Evolutionary conservation across 345 rosid genomes (phyloP), one percentile per base, ranked within the genome.

Genomic region (Hibiscus mutabilis): DNA sequence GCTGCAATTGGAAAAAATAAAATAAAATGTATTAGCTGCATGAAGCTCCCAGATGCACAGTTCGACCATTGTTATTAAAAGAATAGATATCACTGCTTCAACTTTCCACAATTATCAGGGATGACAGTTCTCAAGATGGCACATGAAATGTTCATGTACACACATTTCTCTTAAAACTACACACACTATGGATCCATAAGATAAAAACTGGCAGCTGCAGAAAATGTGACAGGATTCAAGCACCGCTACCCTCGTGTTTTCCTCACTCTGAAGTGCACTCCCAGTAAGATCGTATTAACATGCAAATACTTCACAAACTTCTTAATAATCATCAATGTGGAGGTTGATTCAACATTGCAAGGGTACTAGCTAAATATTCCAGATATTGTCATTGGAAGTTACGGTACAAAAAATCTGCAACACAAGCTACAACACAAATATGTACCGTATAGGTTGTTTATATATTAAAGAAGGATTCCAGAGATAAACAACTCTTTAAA

Each of bases 1-100:
- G 86, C 98, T 94, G 86, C 81, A 81, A 67, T 61, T 42, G 64
- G 62, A 42, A 52, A 60, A 22, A 27, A 77, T 68, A 6, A 42
- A 5, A 29, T 21, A 60, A 60, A 63, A 21, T 53, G 21, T n/a
- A 68, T 64, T 70, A 78, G 78, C 49, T 19, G 19, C 68, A 49
- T 15, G 33, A 64, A 74, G 49, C 37, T 55, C 57, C 71, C 69
- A 66, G 15, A 62, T 42, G 40, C 40, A 33, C 37, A 33, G 37
- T 33, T 33, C 37, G 40, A 35, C 40, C 40, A 35, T 35, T 35
- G 40, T 35, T 35, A 35, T 35, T 35, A 35, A 35, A 35, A 35
- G 40, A 35, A 35, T 35, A 35, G 40, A 35, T 35, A 35, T 35
- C 40, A 35, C 9, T 35, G 40, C 40, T 6, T 35, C 40, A 35